Percentiles rank a stretch among this genome's conserved stretches.
phyloP scores from a whole-genome alignment of 345 rosid genomes.

The Eucalyptus sp. region DNA sequence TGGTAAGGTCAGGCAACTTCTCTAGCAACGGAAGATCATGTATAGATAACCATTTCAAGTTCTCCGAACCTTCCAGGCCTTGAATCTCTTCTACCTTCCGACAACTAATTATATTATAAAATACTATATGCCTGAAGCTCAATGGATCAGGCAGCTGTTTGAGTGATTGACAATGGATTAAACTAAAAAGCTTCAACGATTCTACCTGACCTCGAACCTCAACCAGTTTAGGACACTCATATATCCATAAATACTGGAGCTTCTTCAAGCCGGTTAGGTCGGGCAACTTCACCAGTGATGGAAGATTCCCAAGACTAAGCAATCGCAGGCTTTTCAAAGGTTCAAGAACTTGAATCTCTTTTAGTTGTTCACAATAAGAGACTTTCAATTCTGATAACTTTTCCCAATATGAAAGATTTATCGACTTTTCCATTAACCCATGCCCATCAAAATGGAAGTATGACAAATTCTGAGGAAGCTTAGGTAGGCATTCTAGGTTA shows the following conservation, averaged over 20 bases:
- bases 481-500: neutral
- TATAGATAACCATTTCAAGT: neutral
- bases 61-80: neutral
- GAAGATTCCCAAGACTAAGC: fast-evolving
- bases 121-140: neutral
- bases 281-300: neutral
- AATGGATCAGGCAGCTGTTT: neutral
- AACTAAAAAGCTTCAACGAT: fast-evolving
- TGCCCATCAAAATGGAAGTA: fast-evolving
- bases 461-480: neutral
- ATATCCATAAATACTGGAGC: fast-evolving
- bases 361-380: fast-evolving
- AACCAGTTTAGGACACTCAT: fast-evolving
- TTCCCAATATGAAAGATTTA: neutral
- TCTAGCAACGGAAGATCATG: fast-evolving
- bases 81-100: neutral
- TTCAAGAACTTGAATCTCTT: fast-evolving
- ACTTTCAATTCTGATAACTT: fast-evolving
- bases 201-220: neutral
- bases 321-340: fast-evolving
- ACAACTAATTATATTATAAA: fast-evolving
- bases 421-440: no score
- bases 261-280: neutral
- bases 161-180: fast-evolving
- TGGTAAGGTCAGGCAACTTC: neutral